These are phyloP conservation scores for Penicillium longicatenatum DNA, from an alignment of 495 filamentous ascomycete species.

Conservation along the genomic window DNA sequence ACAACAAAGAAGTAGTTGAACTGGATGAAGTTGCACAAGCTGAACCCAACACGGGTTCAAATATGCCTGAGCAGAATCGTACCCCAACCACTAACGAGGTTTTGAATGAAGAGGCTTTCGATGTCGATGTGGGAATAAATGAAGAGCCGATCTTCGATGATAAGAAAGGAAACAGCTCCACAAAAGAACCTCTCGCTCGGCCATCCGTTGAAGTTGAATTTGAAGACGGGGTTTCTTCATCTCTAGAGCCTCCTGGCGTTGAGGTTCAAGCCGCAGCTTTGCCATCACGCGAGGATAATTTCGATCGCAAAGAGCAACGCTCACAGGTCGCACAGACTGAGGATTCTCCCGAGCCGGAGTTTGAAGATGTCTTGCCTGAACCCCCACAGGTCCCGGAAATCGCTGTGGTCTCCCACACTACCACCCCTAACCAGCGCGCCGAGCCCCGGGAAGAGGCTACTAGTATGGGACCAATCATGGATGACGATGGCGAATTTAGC, in stretches of 20 bases:
- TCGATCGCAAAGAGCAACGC: slow-evolving; percentile 2
- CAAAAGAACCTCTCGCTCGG: neutral
- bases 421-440: slow-evolving; percentile 1
- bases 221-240: neutral
- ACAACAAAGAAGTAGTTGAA: slow-evolving; percentile 42
- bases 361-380: slow-evolving; percentile 48
- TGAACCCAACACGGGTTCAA: neutral
- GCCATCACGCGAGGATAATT: neutral
- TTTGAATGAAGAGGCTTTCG: neutral
- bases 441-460: slow-evolving; percentile 26
- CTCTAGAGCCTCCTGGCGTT: neutral
- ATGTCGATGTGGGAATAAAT: neutral
- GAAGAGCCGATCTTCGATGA: neutral
- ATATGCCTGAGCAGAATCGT: neutral
- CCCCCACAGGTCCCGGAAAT: slow-evolving; percentile 7
- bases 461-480: slow-evolving; percentile 29
- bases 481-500: slow-evolving; percentile 59
- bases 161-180: neutral
- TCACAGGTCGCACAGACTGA: slow-evolving; percentile 5
- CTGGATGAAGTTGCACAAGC: slow-evolving; percentile 31
- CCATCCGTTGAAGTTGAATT: neutral
- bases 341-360: slow-evolving; percentile 52
- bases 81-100: neutral
- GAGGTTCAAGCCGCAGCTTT: neutral
- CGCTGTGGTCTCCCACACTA: slow-evolving; percentile 7